Evolutionary conservation across 352 stramenopile genomes (phyloP).

Genomic region (Globisporangium echinulatum): DNA sequence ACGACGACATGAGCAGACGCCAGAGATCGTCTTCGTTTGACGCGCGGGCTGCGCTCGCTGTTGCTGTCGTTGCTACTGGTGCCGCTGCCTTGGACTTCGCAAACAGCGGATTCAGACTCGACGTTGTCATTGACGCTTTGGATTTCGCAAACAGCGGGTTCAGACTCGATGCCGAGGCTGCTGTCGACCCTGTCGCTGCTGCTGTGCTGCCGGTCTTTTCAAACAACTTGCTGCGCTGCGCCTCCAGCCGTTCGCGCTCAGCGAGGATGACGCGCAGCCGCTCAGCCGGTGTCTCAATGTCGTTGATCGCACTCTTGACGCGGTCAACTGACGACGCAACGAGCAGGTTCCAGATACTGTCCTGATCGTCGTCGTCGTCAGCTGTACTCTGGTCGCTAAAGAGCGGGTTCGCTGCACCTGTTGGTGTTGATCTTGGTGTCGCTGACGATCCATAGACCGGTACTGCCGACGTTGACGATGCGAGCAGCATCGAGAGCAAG

Average conservation of each 20-base stretch:
- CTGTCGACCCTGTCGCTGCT: neutral
- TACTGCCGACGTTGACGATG: conserved; percentile 41
- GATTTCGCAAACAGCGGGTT: too few species aligned
- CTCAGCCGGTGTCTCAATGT: conserved; percentile 37
- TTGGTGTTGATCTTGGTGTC: neutral
- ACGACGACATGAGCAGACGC: conserved; percentile 75
- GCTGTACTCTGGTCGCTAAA: conserved; percentile 42
- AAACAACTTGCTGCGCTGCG: conserved; percentile 45
- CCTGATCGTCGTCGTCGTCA: conserved; percentile 42
- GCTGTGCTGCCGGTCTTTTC: neutral
- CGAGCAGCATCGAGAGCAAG: conserved; percentile 41
- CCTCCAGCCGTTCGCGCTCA: conserved; percentile 55
- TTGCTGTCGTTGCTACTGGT: neutral
- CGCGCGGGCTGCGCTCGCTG: neutral
- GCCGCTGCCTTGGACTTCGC: conserved; percentile 6
- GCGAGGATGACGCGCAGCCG: conserved; percentile 52
- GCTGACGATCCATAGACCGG: neutral
- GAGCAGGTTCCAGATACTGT: conserved; percentile 69
- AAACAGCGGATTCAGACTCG: conserved; percentile 18
- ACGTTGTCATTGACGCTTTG: too few species aligned
- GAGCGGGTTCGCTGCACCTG: conserved; percentile 28
- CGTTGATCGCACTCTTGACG: conserved; percentile 41
- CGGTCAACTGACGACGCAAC: conserved; percentile 65
- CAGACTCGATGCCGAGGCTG: too few species aligned
- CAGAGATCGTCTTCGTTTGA: conserved; percentile 55